These are phyloP conservation scores for Trichoderma koningiopsis DNA, from an alignment of 2,329 filamentous ascomycete species.

Conservation along the genomic window DNA sequence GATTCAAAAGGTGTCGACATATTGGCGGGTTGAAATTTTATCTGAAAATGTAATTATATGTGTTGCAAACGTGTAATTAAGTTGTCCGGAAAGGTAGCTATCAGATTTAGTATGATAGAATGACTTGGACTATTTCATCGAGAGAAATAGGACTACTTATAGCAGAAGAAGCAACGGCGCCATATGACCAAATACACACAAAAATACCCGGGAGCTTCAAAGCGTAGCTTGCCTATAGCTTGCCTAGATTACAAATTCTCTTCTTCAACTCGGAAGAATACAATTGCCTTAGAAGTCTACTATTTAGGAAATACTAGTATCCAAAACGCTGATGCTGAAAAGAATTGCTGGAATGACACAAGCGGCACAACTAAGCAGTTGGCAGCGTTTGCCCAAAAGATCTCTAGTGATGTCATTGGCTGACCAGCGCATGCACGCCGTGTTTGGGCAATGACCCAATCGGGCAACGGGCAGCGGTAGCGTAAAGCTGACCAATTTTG, in stretches of 20 bases:
- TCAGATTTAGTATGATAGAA: background rate
- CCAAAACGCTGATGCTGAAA: background rate
- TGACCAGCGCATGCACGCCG: background rate
- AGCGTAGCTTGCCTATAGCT: background rate
- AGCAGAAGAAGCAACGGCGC: background rate
- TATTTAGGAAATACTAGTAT: background rate
- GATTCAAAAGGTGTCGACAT: slow-evolving; percentile 12
- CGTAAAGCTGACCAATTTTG: background rate
- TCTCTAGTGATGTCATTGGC: background rate
- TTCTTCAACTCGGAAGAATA: background rate
- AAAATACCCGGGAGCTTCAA: too few species aligned
- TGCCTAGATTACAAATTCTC: background rate
- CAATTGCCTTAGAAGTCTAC: background rate
- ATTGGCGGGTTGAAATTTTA: background rate
- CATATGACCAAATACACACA: background rate
- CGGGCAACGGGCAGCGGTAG: background rate
- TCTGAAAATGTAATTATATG: background rate
- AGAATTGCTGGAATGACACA: background rate
- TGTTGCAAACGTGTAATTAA: background rate
- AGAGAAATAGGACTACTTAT: slow-evolving; percentile 12
- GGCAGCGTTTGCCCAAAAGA: slow-evolving; percentile 2
- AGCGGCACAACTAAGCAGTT: background rate
- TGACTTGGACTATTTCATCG: background rate
- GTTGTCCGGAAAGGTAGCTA: background rate
- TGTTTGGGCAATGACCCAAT: slow-evolving; percentile 8